These are phyloP conservation scores for Hippophae gyantsensis DNA, from an alignment of 306 rosid genomes.

Conservation along the genomic window DNA sequence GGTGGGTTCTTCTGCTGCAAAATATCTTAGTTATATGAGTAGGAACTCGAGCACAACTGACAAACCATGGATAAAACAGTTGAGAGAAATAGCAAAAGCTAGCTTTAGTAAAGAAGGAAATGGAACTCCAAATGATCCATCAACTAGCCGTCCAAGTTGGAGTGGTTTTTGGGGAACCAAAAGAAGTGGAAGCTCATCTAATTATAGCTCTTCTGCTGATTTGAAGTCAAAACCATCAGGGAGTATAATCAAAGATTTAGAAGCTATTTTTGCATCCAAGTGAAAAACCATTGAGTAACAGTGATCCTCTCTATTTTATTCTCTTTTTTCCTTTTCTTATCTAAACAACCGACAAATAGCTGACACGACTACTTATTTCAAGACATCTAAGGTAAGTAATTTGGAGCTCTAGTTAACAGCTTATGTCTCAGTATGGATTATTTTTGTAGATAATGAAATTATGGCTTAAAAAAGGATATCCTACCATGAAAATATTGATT, in stretches of 20 bases:
- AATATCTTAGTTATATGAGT: conserved; percentile 20
- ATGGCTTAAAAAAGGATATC: too few species aligned
- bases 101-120: conserved; percentile 66
- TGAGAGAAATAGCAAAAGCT: conserved; percentile 54
- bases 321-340: not conserved
- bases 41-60: conserved; percentile 48
- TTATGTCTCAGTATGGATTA: not conserved
- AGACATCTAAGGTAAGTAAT: too few species aligned
- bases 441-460: too few species aligned
- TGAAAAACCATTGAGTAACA: conserved; percentile 18
- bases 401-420: too few species aligned
- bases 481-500: too few species aligned
- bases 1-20: conserved; percentile 18
- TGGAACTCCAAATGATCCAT: conserved; percentile 44
- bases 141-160: conserved; percentile 52
- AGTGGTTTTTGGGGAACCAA: conserved; percentile 53
- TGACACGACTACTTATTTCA: not conserved
- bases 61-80: conserved; percentile 54
- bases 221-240: conserved; percentile 41
- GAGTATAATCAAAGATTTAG: conserved; percentile 55
- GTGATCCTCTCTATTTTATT: too few species aligned
- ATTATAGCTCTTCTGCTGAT: conserved; percentile 33
- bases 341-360: not conserved
- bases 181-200: conserved; percentile 53
- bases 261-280: conserved; percentile 85